phyloP scores from a whole-genome alignment of 2,329 filamentous ascomycete genomes.

The Colletotrichum acutatum region DNA sequence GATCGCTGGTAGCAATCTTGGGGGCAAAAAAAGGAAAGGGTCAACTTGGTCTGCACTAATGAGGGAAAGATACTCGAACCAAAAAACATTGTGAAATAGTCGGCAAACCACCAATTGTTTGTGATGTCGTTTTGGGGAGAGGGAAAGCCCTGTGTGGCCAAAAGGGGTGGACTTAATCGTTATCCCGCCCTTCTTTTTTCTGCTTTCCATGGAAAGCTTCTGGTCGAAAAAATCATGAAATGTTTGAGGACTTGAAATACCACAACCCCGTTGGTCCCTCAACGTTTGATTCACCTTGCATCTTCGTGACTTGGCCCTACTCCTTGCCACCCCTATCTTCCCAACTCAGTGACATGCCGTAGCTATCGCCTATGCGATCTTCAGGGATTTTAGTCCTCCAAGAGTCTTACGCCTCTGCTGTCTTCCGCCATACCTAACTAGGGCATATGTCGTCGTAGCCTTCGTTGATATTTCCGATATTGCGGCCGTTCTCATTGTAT shows the following conservation, averaged over 20 bases:
- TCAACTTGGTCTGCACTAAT: slow-evolving; percentile 82
- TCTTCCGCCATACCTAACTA: too few relatives aligned
- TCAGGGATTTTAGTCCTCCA: neutral
- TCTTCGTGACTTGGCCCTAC: neutral
- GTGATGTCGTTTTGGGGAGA: slow-evolving; percentile 57
- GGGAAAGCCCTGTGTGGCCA: slow-evolving; percentile 98
- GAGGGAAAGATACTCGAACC: slow-evolving; percentile 97
- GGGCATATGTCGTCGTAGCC: too few relatives aligned
- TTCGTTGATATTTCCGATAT: too few relatives aligned
- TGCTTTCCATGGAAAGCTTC: neutral
- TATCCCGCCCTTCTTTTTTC: slow-evolving; percentile 65
- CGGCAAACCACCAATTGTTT: slow-evolving; percentile 26
- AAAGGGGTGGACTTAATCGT: slow-evolving; percentile 90
- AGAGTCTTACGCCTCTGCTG: too few relatives aligned
- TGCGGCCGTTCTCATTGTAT: too few relatives aligned
- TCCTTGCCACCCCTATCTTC: neutral
- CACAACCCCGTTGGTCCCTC: slow-evolving; percentile 21
- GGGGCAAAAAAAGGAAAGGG: slow-evolving; percentile 47
- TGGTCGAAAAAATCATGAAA: slow-evolving; percentile 14
- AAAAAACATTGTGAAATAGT: slow-evolving; percentile 31
- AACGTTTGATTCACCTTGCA: neutral
- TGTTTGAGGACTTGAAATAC: slow-evolving; percentile 26
- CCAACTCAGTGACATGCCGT: neutral
- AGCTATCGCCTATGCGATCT: neutral
- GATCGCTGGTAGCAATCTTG: slow-evolving; percentile 34